phyloP scores from a whole-genome alignment of 345 rosid genomes.

The Acer yangbiense region DNA sequence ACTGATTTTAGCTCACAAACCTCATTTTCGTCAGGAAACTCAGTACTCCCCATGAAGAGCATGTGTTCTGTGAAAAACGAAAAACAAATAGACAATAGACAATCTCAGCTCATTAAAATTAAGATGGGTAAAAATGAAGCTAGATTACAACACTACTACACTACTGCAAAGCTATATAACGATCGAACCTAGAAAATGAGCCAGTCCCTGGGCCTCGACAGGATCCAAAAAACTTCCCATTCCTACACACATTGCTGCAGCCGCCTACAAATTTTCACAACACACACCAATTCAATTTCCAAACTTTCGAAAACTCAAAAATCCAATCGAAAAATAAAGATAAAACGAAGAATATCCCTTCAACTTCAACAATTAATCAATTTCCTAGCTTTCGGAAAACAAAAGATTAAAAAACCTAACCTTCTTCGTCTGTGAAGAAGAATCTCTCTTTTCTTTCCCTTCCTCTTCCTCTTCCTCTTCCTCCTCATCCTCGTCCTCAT shows the following conservation, averaged over 20 bases:
- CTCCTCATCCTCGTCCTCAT: slow-evolving; percentile 14
- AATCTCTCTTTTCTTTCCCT: slow-evolving; percentile 26
- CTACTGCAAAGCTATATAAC: not conserved
- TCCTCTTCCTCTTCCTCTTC: slow-evolving; percentile 23
- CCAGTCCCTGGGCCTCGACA: slow-evolving; percentile 90
- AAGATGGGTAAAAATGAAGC: not conserved
- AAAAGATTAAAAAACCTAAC: slow-evolving; percentile 19
- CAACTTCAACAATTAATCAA: too few relatives aligned
- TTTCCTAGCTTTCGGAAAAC: too few relatives aligned
- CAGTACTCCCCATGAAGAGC: slow-evolving; percentile 98
- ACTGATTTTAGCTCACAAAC: slow-evolving; percentile 37
- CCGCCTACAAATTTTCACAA: slow-evolving; percentile 57
- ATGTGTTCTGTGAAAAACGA: slow-evolving; percentile 66
- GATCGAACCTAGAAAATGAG: slow-evolving; percentile 87
- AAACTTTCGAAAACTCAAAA: not conserved
- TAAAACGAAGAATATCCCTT: too few relatives aligned
- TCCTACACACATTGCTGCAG: slow-evolving; percentile 98
- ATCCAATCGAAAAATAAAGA: not conserved
- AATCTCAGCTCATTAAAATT: not conserved
- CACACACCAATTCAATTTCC: slow-evolving; percentile 3
- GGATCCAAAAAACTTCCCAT: slow-evolving; percentile 99
- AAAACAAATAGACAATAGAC: slow-evolving; percentile 10
- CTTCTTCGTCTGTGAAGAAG: slow-evolving; percentile 78
- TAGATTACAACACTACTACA: not conserved
- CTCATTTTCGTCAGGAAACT: slow-evolving; percentile 97